Evolutionary conservation across 164 flowering plant species (phyloP).

Genomic region (Aristolochia californica): DNA sequence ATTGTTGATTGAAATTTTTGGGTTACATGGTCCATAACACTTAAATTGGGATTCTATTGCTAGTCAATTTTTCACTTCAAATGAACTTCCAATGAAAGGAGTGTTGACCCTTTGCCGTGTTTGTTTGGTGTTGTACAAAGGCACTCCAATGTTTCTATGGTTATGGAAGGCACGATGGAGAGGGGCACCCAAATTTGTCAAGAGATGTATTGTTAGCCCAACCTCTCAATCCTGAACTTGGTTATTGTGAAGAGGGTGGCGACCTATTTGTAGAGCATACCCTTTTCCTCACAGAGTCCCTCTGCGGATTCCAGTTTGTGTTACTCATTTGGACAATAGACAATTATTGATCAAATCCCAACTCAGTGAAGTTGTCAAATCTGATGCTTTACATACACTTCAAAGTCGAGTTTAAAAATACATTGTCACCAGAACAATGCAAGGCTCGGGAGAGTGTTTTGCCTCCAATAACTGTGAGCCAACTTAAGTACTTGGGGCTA

Average conservation of each 20-base stretch:
- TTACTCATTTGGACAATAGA: slow-evolving; percentile 68
- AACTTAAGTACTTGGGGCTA: slow-evolving; percentile 62
- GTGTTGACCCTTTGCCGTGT: too few species aligned
- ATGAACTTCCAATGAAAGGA: too few species aligned
- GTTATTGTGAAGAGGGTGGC: slow-evolving; percentile 74
- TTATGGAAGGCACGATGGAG: too few species aligned
- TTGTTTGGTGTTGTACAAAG: too few species aligned
- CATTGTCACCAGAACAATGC: slow-evolving; percentile 50
- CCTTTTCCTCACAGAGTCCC: slow-evolving; percentile 62
- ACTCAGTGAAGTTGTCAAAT: slow-evolving; percentile 84
- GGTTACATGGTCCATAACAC: too few species aligned
- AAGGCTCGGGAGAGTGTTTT: slow-evolving; percentile 43
- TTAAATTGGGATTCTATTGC: too few species aligned
- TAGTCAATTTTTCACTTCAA: too few species aligned
- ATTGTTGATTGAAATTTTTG: too few species aligned
- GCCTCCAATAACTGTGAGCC: slow-evolving; percentile 35
- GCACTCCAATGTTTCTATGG: too few species aligned
- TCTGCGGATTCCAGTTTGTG: slow-evolving; percentile 73
- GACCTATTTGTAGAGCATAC: slow-evolving; percentile 72
- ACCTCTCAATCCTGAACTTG: too few species aligned
- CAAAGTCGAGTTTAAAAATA: slow-evolving; percentile 71
- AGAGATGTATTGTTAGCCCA: too few species aligned
- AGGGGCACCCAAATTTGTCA: too few species aligned
- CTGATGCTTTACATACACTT: slow-evolving; percentile 83
- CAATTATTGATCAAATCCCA: slow-evolving; percentile 67